Percentiles rank a stretch among this genome's conserved stretches.
These are phyloP conservation scores for Tricholoma sp. DNA, from an alignment of 768 basidiomycete genomes.

Conservation along the genomic window DNA sequence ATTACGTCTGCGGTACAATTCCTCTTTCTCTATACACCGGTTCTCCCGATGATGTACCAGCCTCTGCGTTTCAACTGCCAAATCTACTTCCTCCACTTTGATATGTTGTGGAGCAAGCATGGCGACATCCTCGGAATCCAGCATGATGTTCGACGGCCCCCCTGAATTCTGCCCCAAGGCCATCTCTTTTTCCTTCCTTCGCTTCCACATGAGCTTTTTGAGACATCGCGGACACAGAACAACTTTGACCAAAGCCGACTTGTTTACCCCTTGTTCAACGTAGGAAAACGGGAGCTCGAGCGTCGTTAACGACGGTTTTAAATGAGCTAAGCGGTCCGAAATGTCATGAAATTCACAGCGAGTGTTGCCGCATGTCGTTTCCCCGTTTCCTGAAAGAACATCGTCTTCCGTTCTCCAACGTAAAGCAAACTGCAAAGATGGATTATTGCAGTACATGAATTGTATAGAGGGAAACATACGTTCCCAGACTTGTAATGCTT, in stretches of 20 bases:
- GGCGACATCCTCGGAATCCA: not conserved
- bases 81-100: slow-evolving; percentile 21
- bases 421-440: slow-evolving; percentile 61
- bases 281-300: slow-evolving; percentile 91
- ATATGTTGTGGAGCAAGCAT: slow-evolving; percentile 31
- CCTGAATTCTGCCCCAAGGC: slow-evolving; percentile 9
- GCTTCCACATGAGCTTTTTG: slow-evolving; percentile 85
- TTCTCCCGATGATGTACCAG: slow-evolving; percentile 32
- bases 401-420: slow-evolving; percentile 94
- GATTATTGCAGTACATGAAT: not conserved
- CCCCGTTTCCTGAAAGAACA: slow-evolving; percentile 80
- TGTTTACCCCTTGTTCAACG: slow-evolving; percentile 67
- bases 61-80: not conserved
- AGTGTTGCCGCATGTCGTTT: slow-evolving; percentile 84
- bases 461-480: slow-evolving; percentile 36
- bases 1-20: slow-evolving; percentile 17
- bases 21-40: slow-evolving; percentile 5
- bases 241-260: slow-evolving; percentile 86
- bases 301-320: slow-evolving; percentile 46
- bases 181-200: slow-evolving; percentile 55
- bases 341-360: slow-evolving; percentile 68
- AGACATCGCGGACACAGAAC: slow-evolving; percentile 77
- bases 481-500: slow-evolving; percentile 95
- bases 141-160: slow-evolving; percentile 16
- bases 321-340: slow-evolving; percentile 8